Percentiles rank a stretch among this genome's conserved stretches.
These are phyloP conservation scores for Tilletia caries DNA, from an alignment of 1,284 basidiomycete genomes.

Conservation along the genomic window DNA sequence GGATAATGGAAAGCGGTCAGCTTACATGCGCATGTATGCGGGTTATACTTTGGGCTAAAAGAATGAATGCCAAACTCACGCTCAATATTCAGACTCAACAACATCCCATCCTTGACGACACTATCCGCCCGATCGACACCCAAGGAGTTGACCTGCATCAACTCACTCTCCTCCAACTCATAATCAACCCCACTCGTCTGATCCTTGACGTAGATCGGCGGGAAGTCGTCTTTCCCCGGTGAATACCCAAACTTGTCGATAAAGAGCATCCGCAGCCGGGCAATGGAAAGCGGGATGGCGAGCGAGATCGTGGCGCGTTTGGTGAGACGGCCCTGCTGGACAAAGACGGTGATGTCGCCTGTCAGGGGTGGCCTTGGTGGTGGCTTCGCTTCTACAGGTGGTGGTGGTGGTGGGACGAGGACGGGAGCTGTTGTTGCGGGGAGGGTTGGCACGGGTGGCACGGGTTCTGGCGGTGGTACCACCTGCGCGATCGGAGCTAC, in stretches of 20 bases:
- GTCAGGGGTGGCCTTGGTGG: slow-evolving; percentile 11
- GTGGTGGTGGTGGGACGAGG: neutral
- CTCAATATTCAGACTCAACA: slow-evolving; percentile 91
- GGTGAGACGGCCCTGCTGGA: slow-evolving; percentile 86
- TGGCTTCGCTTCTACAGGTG: neutral
- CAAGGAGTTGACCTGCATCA: slow-evolving; percentile 76
- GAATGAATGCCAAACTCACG: slow-evolving; percentile 63
- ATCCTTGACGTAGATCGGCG: slow-evolving; percentile 91
- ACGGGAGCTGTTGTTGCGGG: neutral
- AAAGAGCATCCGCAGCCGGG: slow-evolving; percentile 77
- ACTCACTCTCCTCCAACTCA: slow-evolving; percentile 91
- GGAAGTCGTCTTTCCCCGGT: slow-evolving; percentile 83
- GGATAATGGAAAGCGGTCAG: slow-evolving; percentile 5
- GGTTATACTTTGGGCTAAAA: neutral
- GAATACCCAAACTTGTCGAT: slow-evolving; percentile 94
- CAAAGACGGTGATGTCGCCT: slow-evolving; percentile 63
- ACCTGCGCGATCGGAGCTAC: neutral
- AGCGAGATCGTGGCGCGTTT: slow-evolving; percentile 71
- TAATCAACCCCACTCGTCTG: slow-evolving; percentile 86
- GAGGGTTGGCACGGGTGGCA: neutral
- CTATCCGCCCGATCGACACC: neutral
- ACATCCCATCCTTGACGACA: slow-evolving; percentile 9
- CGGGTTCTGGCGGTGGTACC: neutral
- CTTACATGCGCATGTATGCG: neutral
- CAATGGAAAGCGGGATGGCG: slow-evolving; percentile 61